Percentiles rank a stretch among this genome's conserved stretches.
phyloP scores from a whole-genome alignment of 768 basidiomycete genomes.

The Mycena kentingensis region DNA sequence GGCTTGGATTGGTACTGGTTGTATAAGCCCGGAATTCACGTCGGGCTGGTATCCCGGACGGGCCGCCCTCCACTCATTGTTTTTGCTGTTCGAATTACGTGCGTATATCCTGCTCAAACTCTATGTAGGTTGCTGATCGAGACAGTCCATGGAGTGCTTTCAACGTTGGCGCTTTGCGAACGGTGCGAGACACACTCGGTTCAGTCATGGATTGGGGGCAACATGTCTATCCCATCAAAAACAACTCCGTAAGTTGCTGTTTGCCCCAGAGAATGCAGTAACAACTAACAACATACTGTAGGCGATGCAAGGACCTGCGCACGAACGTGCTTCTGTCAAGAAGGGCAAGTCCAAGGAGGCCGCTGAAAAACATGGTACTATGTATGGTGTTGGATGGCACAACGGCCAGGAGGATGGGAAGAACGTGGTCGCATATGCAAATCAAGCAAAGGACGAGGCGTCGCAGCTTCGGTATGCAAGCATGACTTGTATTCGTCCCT shows the following conservation, averaged over 20 bases:
- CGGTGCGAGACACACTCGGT: background rate
- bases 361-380: background rate
- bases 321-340: background rate
- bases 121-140: background rate
- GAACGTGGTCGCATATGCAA: slow-evolving; percentile 3
- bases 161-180: background rate
- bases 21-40: slow-evolving; percentile 5
- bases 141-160: background rate
- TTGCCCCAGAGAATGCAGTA: background rate
- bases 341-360: background rate
- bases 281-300: background rate
- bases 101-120: background rate
- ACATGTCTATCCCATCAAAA: background rate
- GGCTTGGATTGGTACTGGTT: no score
- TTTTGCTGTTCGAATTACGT: slow-evolving; percentile 4
- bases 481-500: background rate
- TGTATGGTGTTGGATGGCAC: slow-evolving; percentile 13
- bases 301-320: background rate
- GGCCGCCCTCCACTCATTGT: background rate
- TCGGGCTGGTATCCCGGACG: background rate
- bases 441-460: background rate
- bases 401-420: background rate
- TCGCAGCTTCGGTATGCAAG: background rate
- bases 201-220: slow-evolving; percentile 7
- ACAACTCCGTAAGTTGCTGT: background rate